These are phyloP conservation scores for Capsella bursapastoris DNA, from an alignment of 345 rosid species.

Conservation along the genomic window DNA sequence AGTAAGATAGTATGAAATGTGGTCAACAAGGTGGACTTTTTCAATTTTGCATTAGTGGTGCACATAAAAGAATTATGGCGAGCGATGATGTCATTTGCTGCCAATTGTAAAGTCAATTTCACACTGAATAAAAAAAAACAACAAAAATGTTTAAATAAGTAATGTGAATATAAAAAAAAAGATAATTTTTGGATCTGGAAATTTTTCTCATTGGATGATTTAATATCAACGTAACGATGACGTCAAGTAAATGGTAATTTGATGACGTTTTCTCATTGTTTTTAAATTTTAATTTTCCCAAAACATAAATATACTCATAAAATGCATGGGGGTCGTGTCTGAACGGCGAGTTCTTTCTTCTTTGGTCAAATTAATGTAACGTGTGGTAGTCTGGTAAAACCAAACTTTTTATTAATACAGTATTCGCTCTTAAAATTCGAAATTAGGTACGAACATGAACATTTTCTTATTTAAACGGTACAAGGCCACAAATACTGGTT, in stretches of 20 bases:
- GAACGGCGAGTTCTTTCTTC: background rate
- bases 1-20: background rate
- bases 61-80: background rate
- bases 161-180: background rate
- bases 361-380: slow-evolving; percentile 19
- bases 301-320: background rate
- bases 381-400: slow-evolving; percentile 1
- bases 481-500: no score
- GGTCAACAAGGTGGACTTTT: slow-evolving; percentile 18
- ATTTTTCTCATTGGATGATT: slow-evolving; percentile 2
- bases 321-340: slow-evolving; percentile 14
- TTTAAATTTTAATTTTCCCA: background rate
- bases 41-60: slow-evolving; percentile 15
- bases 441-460: background rate
- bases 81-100: slow-evolving; percentile 14
- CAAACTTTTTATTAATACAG: background rate
- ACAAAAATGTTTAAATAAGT: background rate
- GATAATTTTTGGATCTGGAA: background rate
- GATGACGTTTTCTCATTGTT: slow-evolving; percentile 23
- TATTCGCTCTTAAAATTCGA: background rate
- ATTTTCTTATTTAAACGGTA: no score
- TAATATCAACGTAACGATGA: slow-evolving; percentile 17
- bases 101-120: background rate
- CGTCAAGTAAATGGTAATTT: slow-evolving; percentile 10
- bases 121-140: background rate